Evolutionary conservation across 768 basidiomycete species (phyloP).

Genomic region (Pluteus cervinus): DNA sequence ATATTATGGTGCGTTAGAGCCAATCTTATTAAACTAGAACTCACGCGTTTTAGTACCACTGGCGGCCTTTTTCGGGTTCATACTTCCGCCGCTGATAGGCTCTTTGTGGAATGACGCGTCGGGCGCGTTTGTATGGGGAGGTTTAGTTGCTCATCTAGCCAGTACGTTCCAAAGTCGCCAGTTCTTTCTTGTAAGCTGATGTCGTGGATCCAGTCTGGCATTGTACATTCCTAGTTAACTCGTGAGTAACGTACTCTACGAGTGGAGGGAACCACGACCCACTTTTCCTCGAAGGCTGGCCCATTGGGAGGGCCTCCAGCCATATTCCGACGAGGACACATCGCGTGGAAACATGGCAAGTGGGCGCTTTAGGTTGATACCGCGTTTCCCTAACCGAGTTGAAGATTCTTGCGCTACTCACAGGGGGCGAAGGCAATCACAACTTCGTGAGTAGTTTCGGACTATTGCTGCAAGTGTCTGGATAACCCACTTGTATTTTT

Average conservation of each 20-base stretch:
- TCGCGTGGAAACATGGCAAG: slow-evolving; percentile 68
- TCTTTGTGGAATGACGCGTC: slow-evolving; percentile 53
- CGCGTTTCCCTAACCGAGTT: background rate
- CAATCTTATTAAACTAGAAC: background rate
- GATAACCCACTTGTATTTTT: background rate
- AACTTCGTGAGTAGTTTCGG: slow-evolving; percentile 54
- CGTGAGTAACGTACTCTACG: slow-evolving; percentile 32
- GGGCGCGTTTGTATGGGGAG: slow-evolving; percentile 68
- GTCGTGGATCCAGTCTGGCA: slow-evolving; percentile 49
- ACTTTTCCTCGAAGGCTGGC: slow-evolving; percentile 41
- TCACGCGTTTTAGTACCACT: slow-evolving; percentile 40
- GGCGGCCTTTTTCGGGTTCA: slow-evolving; percentile 54
- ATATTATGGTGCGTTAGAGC: slow-evolving; percentile 45
- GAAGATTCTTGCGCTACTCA: slow-evolving; percentile 62
- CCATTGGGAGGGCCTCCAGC: slow-evolving; percentile 78
- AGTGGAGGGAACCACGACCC: background rate
- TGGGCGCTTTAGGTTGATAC: background rate
- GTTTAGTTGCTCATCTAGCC: slow-evolving; percentile 54
- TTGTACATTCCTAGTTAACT: slow-evolving; percentile 66
- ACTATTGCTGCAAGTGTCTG: background rate
- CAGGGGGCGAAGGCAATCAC: slow-evolving; percentile 75
- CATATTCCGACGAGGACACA: slow-evolving; percentile 75
- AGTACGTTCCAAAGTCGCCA: slow-evolving; percentile 30
- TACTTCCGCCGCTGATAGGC: slow-evolving; percentile 52
- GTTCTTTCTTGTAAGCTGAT: background rate